Evolutionary conservation across 1,139 yeast species (phyloP).

Genomic region (Lodderomyces margitis): DNA sequence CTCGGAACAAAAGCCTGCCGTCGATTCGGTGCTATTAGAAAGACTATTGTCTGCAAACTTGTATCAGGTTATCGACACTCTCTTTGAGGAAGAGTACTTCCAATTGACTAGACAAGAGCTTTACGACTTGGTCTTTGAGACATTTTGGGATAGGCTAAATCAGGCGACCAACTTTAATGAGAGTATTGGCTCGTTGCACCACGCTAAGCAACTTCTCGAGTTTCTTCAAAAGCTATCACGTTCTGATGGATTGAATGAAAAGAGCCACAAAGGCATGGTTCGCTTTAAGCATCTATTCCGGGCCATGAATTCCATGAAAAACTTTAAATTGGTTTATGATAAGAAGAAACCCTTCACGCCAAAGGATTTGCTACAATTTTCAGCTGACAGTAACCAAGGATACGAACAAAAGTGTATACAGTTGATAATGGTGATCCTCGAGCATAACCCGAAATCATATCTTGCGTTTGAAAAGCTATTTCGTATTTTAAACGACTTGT

Average conservation of each 20-base stretch:
- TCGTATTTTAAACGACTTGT: constrained; percentile 40
- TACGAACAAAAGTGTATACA: constrained; percentile 18
- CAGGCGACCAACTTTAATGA: constrained; percentile 51
- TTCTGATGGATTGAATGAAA: constrained; percentile 12
- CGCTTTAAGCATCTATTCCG: constrained; percentile 29
- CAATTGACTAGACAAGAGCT: constrained; percentile 19
- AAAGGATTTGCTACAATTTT: constrained; percentile 25
- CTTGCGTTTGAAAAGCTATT: constrained; percentile 45
- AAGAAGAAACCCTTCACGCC: constrained; percentile 32
- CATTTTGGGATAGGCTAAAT: constrained; percentile 57
- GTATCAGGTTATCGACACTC: constrained; percentile 29
- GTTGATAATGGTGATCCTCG: constrained; percentile 42
- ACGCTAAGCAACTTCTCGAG: constrained; percentile 39
- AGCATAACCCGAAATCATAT: constrained; percentile 55
- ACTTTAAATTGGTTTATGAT: constrained; percentile 38
- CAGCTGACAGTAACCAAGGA: constrained; percentile 14
- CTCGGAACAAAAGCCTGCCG: constrained; percentile 20
- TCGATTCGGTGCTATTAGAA: constrained; percentile 36
- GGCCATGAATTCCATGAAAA: constrained; percentile 29
- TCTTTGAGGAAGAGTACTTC: constrained; percentile 18
- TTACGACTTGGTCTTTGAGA: constrained; percentile 25
- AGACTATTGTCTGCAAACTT: constrained; percentile 37
- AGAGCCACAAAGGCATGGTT: constrained; percentile 19
- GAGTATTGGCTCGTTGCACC: constrained; percentile 43
- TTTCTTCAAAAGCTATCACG: constrained; percentile 27